Evolutionary conservation across 1,284 basidiomycete species (phyloP).

Genomic region (Psilocybe mexicana): DNA sequence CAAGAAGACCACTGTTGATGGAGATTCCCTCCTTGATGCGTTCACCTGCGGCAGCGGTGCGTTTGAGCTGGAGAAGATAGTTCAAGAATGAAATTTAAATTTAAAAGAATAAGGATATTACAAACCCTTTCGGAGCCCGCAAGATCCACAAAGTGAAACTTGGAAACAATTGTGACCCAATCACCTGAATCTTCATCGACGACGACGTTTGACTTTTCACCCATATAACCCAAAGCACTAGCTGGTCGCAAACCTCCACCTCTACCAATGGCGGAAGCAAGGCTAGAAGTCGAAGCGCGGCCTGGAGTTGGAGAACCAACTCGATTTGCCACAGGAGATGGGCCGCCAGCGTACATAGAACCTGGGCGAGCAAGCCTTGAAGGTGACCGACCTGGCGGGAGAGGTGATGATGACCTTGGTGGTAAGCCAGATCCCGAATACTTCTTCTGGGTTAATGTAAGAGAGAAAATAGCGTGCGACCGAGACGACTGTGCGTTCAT

Average conservation of each 20-base stretch:
- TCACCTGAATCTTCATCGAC: conserved; percentile 69
- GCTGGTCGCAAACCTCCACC: conserved; percentile 69
- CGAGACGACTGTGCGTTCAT: conserved; percentile 99
- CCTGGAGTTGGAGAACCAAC: conserved; percentile 75
- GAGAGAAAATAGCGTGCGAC: conserved; percentile 97
- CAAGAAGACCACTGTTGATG: conserved; percentile 95
- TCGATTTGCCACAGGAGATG: conserved; percentile 42
- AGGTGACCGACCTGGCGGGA: conserved; percentile 73
- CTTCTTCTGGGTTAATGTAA: conserved; percentile 90
- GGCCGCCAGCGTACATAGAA: conserved; percentile 56
- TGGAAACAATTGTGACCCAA: conserved; percentile 90
- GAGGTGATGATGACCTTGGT: conserved; percentile 73
- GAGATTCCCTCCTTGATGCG: conserved; percentile 97
- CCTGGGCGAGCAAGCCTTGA: conserved; percentile 78
- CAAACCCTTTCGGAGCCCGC: conserved; percentile 93
- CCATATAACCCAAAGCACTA: conserved; percentile 68
- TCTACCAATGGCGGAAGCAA: conserved; percentile 68
- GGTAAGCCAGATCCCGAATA: conserved; percentile 66
- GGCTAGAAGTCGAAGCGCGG: conserved; percentile 75
- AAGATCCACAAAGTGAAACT: conserved; percentile 98
- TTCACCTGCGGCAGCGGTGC: conserved; percentile 91
- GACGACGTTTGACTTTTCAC: conserved; percentile 41
- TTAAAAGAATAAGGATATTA: conserved; percentile 16
- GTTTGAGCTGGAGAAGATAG: conserved; percentile 65
- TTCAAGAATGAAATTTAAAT: conserved; percentile 9